These are phyloP conservation scores for Penicillium sclerotigenum DNA, from an alignment of 2,329 filamentous ascomycete species.

Conservation along the genomic window DNA sequence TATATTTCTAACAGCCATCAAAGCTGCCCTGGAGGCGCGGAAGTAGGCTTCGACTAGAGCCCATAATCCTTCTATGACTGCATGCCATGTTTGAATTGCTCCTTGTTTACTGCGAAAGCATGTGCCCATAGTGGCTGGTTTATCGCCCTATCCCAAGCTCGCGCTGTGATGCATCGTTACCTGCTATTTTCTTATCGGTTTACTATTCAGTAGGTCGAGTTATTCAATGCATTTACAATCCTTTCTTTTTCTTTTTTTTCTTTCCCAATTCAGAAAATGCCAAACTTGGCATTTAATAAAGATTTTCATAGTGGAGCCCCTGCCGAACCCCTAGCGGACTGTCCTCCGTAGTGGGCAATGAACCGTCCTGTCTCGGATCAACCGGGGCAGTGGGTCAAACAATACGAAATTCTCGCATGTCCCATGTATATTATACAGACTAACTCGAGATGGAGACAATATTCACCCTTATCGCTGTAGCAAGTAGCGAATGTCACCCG, in stretches of 20 bases:
- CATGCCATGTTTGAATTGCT: neutral
- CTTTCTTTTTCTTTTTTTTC: neutral
- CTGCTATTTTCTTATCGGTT: neutral
- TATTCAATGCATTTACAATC: neutral
- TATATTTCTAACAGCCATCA: slow-evolving; percentile 38
- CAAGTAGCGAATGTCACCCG: slow-evolving; percentile 4
- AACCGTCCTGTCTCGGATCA: neutral
- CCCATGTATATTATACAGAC: too few relatives aligned
- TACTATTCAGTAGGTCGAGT: neutral
- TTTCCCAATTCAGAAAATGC: neutral
- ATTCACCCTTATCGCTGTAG: neutral
- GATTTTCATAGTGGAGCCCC: neutral
- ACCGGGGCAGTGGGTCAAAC: neutral
- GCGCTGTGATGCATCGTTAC: neutral
- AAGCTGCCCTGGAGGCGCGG: slow-evolving; percentile 37
- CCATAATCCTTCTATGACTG: neutral
- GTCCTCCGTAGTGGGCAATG: neutral
- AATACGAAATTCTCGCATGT: neutral
- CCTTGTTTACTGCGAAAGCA: neutral
- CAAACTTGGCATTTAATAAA: neutral
- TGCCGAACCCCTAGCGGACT: neutral
- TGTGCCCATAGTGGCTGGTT: neutral
- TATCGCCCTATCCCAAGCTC: neutral
- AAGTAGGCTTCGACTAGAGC: slow-evolving; percentile 19
- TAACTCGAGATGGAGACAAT: neutral